Base-by-base conservation (phyloP, 1,284 basidiomycete species). In the Sanghuangporus weigelae region DNA sequence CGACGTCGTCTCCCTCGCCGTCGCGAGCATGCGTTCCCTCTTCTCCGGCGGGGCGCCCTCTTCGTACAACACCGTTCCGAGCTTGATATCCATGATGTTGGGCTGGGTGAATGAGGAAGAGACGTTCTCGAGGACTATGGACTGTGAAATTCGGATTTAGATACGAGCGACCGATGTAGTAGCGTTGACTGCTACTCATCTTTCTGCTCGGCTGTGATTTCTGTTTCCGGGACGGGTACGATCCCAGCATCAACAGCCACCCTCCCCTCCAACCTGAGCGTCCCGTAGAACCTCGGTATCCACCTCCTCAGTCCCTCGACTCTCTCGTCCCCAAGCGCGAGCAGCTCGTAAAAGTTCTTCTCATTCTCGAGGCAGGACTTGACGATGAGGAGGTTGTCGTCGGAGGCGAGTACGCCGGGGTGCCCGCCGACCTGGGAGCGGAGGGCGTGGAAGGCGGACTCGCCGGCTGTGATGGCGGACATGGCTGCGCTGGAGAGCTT, bases 41-140 rank as follows among this genome's bases (percentile, higher is more conserved):
- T 98, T 98, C 68, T 93, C 93, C 1, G 83, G 82, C 0, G 81
- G 76, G 2, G 93, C 89, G 31, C 26, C 76, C 35, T 86, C 81
- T 62, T 92, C 90, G 70, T 92, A 91, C 3, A 98, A 81, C 7
- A 91, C 81, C 0, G 90, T 95, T 0, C 96, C 96, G 21, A 98
- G 87, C 75, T 98, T 98, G 74, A 95, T 81, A 73, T 98, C 96
- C 26, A 97, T 79, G 59, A 97, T 86, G 70, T 91, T 94, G 2
- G 96, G 95, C 72, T 86, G 88, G 31, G 75, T 70, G 77, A 95
- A 98, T 0, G 81, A 72, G 68, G 87, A 76, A 0, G 89, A 78
- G 7, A 96, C 77, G 73, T 98, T 98, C 75, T 96, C 90, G 5
- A 98, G 75, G 26, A 97, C 93, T 63, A 97, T 78, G 65, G 82